Percentiles rank a stretch among this genome's conserved stretches.
These are phyloP conservation scores for Geotrichum restrictum DNA, from an alignment of 1,139 yeast genomes.

Conservation along the genomic window DNA sequence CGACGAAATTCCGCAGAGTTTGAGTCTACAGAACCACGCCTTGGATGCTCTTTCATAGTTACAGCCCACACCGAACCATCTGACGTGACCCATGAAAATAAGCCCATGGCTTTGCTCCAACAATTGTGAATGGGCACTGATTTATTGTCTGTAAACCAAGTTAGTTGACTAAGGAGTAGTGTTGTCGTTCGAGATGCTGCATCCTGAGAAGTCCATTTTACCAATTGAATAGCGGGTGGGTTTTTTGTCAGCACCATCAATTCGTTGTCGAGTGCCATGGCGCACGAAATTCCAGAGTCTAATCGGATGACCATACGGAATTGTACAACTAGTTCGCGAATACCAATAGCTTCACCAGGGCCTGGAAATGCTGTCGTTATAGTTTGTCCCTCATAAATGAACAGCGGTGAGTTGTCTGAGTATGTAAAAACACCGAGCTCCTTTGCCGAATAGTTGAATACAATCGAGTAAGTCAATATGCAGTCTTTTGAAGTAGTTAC, in stretches of 20 bases:
- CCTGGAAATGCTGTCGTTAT: conserved; percentile 36
- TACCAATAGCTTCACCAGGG: conserved; percentile 43
- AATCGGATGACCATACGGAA: conserved; percentile 32
- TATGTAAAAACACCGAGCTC: conserved; percentile 21
- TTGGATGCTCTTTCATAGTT: conserved; percentile 24
- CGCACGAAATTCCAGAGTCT: conserved; percentile 34
- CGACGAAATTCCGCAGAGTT: conserved; percentile 6
- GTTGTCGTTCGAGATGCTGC: conserved; percentile 23
- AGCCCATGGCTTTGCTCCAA: conserved; percentile 22
- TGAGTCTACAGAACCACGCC: conserved; percentile 21
- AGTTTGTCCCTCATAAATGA: conserved; percentile 22
- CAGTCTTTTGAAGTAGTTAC: conserved; percentile 35
- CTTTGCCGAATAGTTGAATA: conserved; percentile 21
- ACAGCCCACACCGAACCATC: conserved; percentile 23
- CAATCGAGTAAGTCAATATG: conserved; percentile 32
- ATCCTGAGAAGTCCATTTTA: conserved; percentile 28
- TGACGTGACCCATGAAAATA: conserved; percentile 20
- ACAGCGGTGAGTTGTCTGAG: conserved; percentile 21
- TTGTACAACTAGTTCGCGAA: conserved; percentile 36
- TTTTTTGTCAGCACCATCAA: conserved; percentile 33
- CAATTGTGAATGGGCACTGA: conserved; percentile 6
- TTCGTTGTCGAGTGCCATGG: conserved; percentile 34
- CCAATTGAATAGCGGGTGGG: conserved; percentile 35
- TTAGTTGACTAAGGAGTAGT: conserved; percentile 27
- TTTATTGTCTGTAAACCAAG: conserved; percentile 28